Evolutionary conservation across 768 basidiomycete species (phyloP).

Genomic region (Glaciozyma martinii): DNA sequence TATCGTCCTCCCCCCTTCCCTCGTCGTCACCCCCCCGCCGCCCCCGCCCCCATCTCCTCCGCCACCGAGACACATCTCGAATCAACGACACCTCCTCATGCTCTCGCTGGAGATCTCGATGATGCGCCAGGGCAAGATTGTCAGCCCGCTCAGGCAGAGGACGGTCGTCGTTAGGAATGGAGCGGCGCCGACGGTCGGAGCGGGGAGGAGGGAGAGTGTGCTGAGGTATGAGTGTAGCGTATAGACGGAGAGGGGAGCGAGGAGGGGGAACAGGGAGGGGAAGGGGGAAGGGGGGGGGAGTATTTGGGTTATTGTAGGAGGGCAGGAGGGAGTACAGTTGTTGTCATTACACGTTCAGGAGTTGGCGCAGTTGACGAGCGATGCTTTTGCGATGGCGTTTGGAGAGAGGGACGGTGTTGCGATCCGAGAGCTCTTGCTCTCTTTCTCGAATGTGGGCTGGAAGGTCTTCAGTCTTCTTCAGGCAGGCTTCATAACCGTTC

Average conservation of each 20-base stretch:
- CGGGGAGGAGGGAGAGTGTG: background rate
- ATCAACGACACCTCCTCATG: conserved; percentile 27
- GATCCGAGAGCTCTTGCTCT: too few relatives aligned
- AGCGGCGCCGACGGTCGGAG: background rate
- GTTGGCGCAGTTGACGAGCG: too few relatives aligned
- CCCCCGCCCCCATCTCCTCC: background rate
- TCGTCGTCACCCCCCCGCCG: background rate
- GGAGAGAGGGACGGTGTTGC: too few relatives aligned
- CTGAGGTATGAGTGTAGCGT: background rate
- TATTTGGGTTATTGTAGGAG: background rate
- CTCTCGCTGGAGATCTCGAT: conserved; percentile 29
- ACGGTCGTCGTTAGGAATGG: conserved; percentile 20
- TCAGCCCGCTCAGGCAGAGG: conserved; percentile 20
- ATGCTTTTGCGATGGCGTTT: too few relatives aligned
- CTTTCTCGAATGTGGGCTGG: too few relatives aligned
- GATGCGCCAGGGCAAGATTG: conserved; percentile 29
- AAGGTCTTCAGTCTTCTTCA: too few relatives aligned
- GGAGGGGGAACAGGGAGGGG: background rate
- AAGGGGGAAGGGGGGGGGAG: background rate
- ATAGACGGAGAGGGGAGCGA: background rate
- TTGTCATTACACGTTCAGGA: background rate
- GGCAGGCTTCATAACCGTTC: too few relatives aligned
- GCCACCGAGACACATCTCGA: conserved; percentile 20
- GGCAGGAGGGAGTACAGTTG: background rate
- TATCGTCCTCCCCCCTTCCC: conserved; percentile 1